phyloP scores from a whole-genome alignment of 768 basidiomycete genomes.

The Boletus sp. region DNA sequence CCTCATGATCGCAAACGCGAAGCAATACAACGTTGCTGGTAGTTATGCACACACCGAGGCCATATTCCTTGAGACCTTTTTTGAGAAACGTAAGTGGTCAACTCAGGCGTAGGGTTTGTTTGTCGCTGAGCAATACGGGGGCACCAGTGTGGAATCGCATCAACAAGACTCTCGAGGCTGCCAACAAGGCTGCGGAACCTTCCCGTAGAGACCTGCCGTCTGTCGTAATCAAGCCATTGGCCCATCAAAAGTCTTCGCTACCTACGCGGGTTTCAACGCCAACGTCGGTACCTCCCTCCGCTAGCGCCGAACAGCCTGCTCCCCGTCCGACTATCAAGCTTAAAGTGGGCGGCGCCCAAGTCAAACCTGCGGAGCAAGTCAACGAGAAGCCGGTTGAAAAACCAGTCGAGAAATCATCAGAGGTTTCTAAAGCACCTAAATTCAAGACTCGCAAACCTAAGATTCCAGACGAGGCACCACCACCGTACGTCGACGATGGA shows the following conservation, averaged over 20 bases:
- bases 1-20: slow-evolving; percentile 86
- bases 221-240: slow-evolving; percentile 23
- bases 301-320: slow-evolving; percentile 32
- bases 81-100: slow-evolving; percentile 73
- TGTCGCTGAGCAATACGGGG: slow-evolving; percentile 7
- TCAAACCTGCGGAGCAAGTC: slow-evolving; percentile 34
- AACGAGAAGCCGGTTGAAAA: slow-evolving; percentile 29
- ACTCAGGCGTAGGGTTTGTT: slow-evolving; percentile 1
- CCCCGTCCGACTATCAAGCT: slow-evolving; percentile 65
- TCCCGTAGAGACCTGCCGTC: slow-evolving; percentile 25
- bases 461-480: slow-evolving; percentile 48
- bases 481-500: slow-evolving; percentile 76
- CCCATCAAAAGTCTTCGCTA: slow-evolving; percentile 17
- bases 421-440: slow-evolving; percentile 38
- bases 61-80: slow-evolving; percentile 70
- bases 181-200: slow-evolving; percentile 43
- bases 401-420: slow-evolving; percentile 24
- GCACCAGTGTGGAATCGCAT: slow-evolving; percentile 80
- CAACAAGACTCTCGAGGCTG: slow-evolving; percentile 77
- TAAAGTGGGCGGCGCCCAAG: slow-evolving; percentile 50
- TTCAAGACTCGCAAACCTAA: slow-evolving; percentile 44
- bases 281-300: slow-evolving; percentile 14
- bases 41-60: slow-evolving; percentile 77
- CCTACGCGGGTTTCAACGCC: slow-evolving; percentile 11
- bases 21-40: slow-evolving; percentile 74